Conservation (phyloP, 192 early-diverging fungal species). For the Rhizoclosmatium globosum region DNA sequence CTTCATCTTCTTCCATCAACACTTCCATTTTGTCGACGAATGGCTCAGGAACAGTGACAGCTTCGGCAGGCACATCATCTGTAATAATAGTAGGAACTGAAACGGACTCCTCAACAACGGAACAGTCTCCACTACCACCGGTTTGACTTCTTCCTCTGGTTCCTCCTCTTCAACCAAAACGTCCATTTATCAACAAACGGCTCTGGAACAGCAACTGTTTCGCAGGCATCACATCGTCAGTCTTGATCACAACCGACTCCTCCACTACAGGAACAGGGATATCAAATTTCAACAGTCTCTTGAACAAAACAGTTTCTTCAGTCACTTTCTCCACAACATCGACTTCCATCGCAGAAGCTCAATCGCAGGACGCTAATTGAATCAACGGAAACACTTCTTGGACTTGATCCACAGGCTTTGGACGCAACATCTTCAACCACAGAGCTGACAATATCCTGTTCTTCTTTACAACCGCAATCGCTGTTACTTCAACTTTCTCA, state of each 20-base stretch:
- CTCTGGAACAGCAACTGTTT: neutral
- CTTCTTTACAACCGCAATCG: neutral
- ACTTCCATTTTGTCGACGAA: neutral
- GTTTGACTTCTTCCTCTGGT: neutral
- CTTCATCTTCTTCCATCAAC: constrained; percentile 10
- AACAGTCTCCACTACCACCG: neutral
- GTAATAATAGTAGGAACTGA: too few species aligned
- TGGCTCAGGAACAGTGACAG: neutral
- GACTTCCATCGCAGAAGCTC: neutral
- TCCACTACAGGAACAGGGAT: neutral
- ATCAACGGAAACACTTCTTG: neutral
- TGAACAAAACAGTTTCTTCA: neutral
- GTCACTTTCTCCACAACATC: neutral
- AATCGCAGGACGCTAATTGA: neutral
- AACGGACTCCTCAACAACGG: neutral
- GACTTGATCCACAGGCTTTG: neutral
- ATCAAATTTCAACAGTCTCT: constrained; percentile 5
- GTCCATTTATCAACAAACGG: neutral
- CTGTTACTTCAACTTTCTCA: neutral
- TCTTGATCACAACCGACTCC: constrained; percentile 22
- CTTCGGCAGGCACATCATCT: neutral
- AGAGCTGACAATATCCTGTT: neutral
- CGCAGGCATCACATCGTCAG: neutral
- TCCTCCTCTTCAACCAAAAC: neutral
- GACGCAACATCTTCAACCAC: constrained; percentile 2